Percentiles rank a stretch among this genome's conserved stretches.
Conservation (phyloP, 768 basidiomycete genomes). For the Exidia glandulosa region DNA sequence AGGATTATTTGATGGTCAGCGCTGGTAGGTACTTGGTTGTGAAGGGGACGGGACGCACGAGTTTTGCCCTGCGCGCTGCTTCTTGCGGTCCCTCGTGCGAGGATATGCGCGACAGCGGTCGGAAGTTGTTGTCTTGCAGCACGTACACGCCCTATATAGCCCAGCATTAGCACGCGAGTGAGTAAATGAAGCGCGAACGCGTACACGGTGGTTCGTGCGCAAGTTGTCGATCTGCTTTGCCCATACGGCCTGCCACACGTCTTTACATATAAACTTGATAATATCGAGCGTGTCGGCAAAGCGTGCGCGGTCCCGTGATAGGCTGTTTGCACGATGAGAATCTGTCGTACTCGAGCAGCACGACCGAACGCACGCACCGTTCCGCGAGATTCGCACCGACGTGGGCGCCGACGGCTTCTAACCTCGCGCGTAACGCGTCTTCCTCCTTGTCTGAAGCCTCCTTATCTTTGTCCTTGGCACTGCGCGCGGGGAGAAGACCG, state of each 20-base stretch:
- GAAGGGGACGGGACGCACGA: constrained; percentile 40
- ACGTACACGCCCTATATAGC: constrained; percentile 74
- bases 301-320: constrained; percentile 63
- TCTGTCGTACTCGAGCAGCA: neutral
- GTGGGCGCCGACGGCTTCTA: constrained; percentile 78
- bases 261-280: constrained; percentile 94
- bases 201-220: constrained; percentile 84
- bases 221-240: constrained; percentile 94
- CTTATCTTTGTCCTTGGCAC: constrained; percentile 21
- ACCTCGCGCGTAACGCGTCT: constrained; percentile 50
- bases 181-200: constrained; percentile 12
- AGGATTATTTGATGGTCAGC: no score
- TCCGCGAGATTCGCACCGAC: constrained; percentile 82
- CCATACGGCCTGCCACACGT: constrained; percentile 86
- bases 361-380: constrained; percentile 37
- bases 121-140: constrained; percentile 84
- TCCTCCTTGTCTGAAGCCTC: constrained; percentile 53
- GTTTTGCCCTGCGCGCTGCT: constrained; percentile 55
- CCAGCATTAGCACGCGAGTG: neutral
- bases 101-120: constrained; percentile 70
- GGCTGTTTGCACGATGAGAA: constrained; percentile 28
- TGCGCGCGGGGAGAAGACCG: constrained; percentile 52
- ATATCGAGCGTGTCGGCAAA: constrained; percentile 79
- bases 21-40: neutral
- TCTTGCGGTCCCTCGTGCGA: constrained; percentile 70